Evolutionary conservation across 2,329 filamentous ascomycete species (phyloP).

Genomic region (Ascochyta fabae): DNA sequence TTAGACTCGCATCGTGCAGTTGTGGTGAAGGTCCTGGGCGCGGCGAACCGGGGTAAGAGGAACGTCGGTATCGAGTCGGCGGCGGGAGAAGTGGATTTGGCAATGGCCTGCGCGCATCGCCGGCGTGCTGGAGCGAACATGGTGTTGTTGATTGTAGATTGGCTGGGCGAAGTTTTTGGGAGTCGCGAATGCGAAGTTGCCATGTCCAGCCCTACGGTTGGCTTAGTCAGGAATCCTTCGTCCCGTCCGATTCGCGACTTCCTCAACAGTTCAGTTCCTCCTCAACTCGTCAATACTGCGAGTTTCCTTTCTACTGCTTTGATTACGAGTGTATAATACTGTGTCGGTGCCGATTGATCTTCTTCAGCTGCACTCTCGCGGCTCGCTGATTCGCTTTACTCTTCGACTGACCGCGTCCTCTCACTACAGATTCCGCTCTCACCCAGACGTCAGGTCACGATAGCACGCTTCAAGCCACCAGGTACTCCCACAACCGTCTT

Average conservation of each 20-base stretch:
- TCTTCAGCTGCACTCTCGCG: neutral
- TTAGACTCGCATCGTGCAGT: constrained; percentile 74
- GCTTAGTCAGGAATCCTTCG: constrained; percentile 1
- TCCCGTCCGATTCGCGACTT: constrained; percentile 13
- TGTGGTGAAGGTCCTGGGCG: constrained; percentile 71
- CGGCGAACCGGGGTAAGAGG: constrained; percentile 67
- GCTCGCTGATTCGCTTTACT: constrained; percentile 2
- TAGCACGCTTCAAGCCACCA: constrained; percentile 6
- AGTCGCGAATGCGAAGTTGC: constrained; percentile 17
- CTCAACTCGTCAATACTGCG: neutral
- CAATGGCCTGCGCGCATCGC: constrained; percentile 60
- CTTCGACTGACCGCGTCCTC: constrained; percentile 16
- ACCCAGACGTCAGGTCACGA: constrained; percentile 16
- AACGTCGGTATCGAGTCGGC: constrained; percentile 70
- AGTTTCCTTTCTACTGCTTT: neutral
- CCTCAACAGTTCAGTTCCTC: neutral
- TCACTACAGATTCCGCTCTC: constrained; percentile 22
- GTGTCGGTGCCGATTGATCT: neutral
- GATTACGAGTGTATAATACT: neutral
- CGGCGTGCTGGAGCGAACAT: constrained; percentile 72
- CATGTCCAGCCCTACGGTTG: constrained; percentile 9
- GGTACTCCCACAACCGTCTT: neutral
- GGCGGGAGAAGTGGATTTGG: constrained; percentile 51
- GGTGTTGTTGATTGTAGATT: constrained; percentile 32
- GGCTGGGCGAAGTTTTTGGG: constrained; percentile 35